Conservation (phyloP, 2,329 filamentous ascomycete species). For the Elsinoe australis region DNA sequence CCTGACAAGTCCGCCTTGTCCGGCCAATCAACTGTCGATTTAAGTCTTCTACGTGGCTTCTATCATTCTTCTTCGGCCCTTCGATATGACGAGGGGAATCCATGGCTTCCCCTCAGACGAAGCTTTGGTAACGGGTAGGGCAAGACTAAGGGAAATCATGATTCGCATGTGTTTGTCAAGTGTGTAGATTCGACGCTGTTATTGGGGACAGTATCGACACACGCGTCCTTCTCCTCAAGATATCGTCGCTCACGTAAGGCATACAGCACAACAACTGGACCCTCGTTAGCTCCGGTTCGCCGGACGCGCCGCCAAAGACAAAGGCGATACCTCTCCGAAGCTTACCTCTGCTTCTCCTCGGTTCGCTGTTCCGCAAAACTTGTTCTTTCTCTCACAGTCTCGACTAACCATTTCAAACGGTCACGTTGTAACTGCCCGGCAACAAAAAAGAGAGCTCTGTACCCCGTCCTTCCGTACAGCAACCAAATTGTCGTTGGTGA, state of each 20-base stretch:
- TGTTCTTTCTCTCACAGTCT: slow-evolving; percentile 1
- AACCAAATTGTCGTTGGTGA: slow-evolving; percentile 12
- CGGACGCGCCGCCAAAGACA: slow-evolving; percentile 15
- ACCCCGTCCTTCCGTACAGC: slow-evolving; percentile 4
- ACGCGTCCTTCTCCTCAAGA: neutral
- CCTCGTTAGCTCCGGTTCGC: slow-evolving; percentile 5
- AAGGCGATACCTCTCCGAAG: slow-evolving; percentile 3
- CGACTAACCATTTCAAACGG: slow-evolving; percentile 8
- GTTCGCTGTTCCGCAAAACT: no score
- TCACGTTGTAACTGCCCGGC: neutral
- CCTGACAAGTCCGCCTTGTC: slow-evolving; percentile 5
- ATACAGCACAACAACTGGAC: no score
- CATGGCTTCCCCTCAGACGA: slow-evolving; percentile 10
- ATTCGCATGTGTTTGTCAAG: no score
- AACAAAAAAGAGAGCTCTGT: neutral
- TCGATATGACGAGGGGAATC: slow-evolving; percentile 13
- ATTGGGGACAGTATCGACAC: no score
- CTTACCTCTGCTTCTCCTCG: no score
- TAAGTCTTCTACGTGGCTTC: slow-evolving; percentile 16
- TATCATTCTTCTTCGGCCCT: slow-evolving; percentile 16
- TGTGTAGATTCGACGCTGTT: no score
- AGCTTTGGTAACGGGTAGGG: slow-evolving; percentile 15
- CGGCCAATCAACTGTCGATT: slow-evolving; percentile 2
- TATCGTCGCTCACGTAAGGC: no score
- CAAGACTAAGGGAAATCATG: neutral